These are phyloP conservation scores for Papiliotrema laurentii DNA, from an alignment of 1,284 basidiomycete genomes.

Conservation along the genomic window DNA sequence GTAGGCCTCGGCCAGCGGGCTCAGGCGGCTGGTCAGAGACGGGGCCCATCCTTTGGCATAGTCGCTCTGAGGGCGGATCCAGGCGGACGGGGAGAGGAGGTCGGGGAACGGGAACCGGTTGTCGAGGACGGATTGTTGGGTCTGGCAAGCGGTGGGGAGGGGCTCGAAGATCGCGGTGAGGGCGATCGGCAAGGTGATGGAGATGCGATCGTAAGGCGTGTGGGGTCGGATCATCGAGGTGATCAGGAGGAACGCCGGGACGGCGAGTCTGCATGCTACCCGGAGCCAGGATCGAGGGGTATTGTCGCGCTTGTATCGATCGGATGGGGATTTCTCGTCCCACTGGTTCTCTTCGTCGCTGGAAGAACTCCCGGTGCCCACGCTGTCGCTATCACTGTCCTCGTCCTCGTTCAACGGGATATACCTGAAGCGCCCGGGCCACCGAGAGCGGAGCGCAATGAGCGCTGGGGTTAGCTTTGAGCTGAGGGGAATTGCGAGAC, in stretches of 20 bases:
- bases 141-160: not conserved
- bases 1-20: not conserved
- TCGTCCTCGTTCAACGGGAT: too few relatives aligned
- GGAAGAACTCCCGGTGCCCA: too few relatives aligned
- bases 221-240: not conserved
- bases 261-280: not conserved
- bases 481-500: too few relatives aligned
- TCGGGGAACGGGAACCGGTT: not conserved
- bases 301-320: too few relatives aligned
- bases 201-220: not conserved
- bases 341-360: too few relatives aligned
- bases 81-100: not conserved
- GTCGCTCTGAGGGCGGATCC: not conserved
- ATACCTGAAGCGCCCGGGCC: too few relatives aligned
- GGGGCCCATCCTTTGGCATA: conserved; percentile 1
- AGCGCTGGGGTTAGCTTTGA: too few relatives aligned
- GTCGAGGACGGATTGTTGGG: not conserved
- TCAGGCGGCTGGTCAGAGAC: not conserved
- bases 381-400: too few relatives aligned
- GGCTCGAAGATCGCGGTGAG: not conserved
- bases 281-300: not conserved
- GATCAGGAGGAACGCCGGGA: not conserved
- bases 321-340: too few relatives aligned
- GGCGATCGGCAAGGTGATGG: not conserved
- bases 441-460: too few relatives aligned